These are phyloP conservation scores for Astragalus membranaceus DNA, from an alignment of 306 rosid genomes.

Conservation along the genomic window DNA sequence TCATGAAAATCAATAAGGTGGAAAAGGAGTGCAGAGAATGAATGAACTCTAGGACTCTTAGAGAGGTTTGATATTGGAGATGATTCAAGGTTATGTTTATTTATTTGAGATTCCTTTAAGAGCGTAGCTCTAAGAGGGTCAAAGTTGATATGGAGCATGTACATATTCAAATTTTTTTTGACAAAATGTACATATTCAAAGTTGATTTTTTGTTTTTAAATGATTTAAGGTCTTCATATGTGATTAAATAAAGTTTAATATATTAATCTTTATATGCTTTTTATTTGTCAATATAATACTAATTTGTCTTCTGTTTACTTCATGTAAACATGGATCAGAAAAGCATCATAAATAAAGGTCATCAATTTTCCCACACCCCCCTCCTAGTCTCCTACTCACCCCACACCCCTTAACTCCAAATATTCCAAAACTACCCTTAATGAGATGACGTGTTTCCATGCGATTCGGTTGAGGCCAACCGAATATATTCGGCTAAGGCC, in stretches of 20 bases:
- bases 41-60: not conserved
- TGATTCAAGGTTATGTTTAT: slow-evolving; percentile 7
- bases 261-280: not conserved
- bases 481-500: no score
- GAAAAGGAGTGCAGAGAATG: slow-evolving; percentile 12
- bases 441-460: no score
- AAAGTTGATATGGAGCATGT: not conserved
- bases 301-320: not conserved
- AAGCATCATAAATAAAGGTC: not conserved
- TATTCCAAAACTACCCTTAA: no score
- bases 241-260: slow-evolving; percentile 7
- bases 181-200: not conserved
- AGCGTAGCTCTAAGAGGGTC: not conserved
- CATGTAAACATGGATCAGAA: not conserved
- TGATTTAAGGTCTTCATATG: not conserved
- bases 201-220: slow-evolving; percentile 9
- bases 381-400: no score
- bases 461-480: no score
- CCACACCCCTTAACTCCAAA: no score
- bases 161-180: not conserved
- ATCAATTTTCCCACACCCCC: no score
- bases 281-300: not conserved
- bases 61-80: not conserved
- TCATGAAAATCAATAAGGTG: slow-evolving; percentile 34
- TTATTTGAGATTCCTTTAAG: not conserved